These are phyloP conservation scores for Meripilus lineatus DNA, from an alignment of 1,284 basidiomycete species.

Conservation along the genomic window DNA sequence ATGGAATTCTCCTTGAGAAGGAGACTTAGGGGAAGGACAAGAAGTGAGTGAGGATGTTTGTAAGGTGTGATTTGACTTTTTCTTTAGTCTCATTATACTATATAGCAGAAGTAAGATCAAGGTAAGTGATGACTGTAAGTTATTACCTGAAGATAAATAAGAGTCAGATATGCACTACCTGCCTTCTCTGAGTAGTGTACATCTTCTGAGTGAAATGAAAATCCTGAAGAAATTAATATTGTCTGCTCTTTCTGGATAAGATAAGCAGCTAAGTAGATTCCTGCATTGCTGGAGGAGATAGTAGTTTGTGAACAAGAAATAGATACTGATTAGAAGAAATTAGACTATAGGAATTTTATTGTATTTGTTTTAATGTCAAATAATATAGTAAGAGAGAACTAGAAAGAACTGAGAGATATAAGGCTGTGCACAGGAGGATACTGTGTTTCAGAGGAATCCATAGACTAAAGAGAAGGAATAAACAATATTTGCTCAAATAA, in stretches of 20 bases:
- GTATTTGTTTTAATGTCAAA: too few relatives aligned
- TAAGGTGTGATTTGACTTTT: slow-evolving; percentile 41
- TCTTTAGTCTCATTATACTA: slow-evolving; percentile 43
- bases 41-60: slow-evolving; percentile 25
- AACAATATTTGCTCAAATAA: background rate
- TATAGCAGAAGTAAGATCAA: slow-evolving; percentile 1
- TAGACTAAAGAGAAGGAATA: slow-evolving; percentile 9
- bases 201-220: slow-evolving; percentile 67
- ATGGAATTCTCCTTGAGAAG: slow-evolving; percentile 25
- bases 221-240: slow-evolving; percentile 47
- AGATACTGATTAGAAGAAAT: slow-evolving; percentile 10
- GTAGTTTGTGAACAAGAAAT: slow-evolving; percentile 10
- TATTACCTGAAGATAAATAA: slow-evolving; percentile 3
- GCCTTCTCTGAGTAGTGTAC: slow-evolving; percentile 58
- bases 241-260: slow-evolving; percentile 37
- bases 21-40: slow-evolving; percentile 21
- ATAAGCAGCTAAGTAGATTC: slow-evolving; percentile 16
- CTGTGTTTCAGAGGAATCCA: slow-evolving; percentile 24
- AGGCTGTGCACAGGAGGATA: slow-evolving; percentile 20
- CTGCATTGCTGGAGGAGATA: slow-evolving; percentile 15
- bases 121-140: slow-evolving; percentile 24
- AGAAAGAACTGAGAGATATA: slow-evolving; percentile 14
- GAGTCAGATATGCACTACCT: slow-evolving; percentile 49
- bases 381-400: slow-evolving; percentile 9
- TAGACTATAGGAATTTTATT: slow-evolving; percentile 11